Percentiles rank a stretch among this genome's conserved stretches.
Evolutionary conservation across 441 rosid genomes (phyloP).

Genomic region (Biscutella laevigata): DNA sequence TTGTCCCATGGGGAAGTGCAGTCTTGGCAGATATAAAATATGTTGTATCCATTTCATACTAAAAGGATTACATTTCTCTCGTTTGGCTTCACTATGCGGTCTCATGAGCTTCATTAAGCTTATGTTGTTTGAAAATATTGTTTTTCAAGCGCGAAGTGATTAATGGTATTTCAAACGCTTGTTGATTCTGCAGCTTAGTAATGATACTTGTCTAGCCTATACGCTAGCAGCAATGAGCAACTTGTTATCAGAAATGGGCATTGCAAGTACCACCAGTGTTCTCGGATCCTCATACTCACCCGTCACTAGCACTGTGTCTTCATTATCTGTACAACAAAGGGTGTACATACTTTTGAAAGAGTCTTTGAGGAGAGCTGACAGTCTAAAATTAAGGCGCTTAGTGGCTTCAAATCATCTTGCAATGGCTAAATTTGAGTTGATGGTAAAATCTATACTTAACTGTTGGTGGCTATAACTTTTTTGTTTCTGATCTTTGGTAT

Average conservation of each 20-base stretch:
- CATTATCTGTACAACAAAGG: slow-evolving; percentile 80
- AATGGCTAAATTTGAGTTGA: slow-evolving; percentile 84
- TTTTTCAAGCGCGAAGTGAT: slow-evolving; percentile 5
- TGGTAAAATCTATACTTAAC: slow-evolving; percentile 40
- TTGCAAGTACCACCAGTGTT: slow-evolving; percentile 55
- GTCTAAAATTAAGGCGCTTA: slow-evolving; percentile 63
- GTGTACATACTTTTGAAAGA: slow-evolving; percentile 73
- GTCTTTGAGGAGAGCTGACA: slow-evolving; percentile 82
- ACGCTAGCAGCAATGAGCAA: slow-evolving; percentile 83
- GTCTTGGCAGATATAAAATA: slow-evolving; percentile 6
- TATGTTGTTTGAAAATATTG: background rate
- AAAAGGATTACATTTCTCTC: slow-evolving; percentile 4
- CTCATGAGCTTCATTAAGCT: slow-evolving; percentile 3
- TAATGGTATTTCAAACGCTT: slow-evolving; percentile 1
- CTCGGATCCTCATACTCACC: slow-evolving; percentile 80
- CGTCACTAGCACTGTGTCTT: slow-evolving; percentile 48
- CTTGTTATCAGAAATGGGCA: slow-evolving; percentile 77
- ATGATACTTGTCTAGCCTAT: slow-evolving; percentile 94
- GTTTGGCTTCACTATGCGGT: background rate
- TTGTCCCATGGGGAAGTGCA: background rate
- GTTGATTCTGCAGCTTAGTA: slow-evolving; percentile 61
- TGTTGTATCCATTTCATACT: background rate
- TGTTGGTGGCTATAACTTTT: too few species aligned
- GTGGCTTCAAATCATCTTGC: slow-evolving; percentile 93
- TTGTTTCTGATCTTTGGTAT: slow-evolving; percentile 9